These are phyloP conservation scores for Linanthus parryae DNA, from an alignment of 148 eudicot genomes.

Conservation along the genomic window DNA sequence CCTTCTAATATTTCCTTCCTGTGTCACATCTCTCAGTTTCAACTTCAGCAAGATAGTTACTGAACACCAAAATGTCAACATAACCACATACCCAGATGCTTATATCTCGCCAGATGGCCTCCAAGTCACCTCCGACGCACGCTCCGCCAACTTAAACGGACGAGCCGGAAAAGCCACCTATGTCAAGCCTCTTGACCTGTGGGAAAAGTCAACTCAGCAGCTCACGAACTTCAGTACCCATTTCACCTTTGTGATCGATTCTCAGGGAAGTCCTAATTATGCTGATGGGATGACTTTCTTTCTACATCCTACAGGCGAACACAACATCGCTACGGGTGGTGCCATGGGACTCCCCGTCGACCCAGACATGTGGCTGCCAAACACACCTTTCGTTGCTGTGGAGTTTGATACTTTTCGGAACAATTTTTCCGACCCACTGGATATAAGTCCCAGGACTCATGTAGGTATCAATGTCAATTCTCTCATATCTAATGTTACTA, in stretches of 20 bases:
- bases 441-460: too few species aligned
- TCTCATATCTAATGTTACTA: neutral
- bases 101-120: constrained; percentile 11
- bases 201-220: constrained; percentile 8
- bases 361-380: neutral
- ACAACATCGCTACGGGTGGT: neutral
- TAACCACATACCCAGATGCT: neutral
- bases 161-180: constrained; percentile 10
- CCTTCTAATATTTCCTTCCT: neutral
- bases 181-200: constrained; percentile 7
- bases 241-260: constrained; percentile 12
- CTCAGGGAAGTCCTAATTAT: neutral
- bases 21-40: constrained; percentile 1
- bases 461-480: constrained; percentile 12
- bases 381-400: constrained; percentile 6
- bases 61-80: neutral
- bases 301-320: neutral
- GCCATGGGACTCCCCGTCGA: constrained; percentile 8
- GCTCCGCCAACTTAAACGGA: neutral
- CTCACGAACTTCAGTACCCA: constrained; percentile 5
- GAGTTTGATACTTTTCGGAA: constrained; percentile 14
- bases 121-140: constrained; percentile 14
- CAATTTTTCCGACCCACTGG: too few species aligned
- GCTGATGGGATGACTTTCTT: constrained; percentile 11
- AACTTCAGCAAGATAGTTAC: neutral